A percentile compares a stretch with the other conserved stretches of the same genome.
Evolutionary conservation across 2,329 filamentous ascomycete species (phyloP).

Genomic region (Cladophialophora immunda): DNA sequence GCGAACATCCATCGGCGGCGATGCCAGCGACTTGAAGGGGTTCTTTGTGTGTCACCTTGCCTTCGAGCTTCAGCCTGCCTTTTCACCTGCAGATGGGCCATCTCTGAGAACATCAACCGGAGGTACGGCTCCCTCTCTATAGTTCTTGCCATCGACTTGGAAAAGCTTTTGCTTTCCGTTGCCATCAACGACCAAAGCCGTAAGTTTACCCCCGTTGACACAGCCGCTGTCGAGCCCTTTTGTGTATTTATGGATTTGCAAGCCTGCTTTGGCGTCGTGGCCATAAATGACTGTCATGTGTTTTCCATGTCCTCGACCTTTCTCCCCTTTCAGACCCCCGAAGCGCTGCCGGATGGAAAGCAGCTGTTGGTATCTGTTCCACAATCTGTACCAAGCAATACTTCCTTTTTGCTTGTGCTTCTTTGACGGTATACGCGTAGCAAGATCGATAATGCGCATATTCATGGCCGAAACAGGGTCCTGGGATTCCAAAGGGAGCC

Average conservation of each 20-base stretch:
- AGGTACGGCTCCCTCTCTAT: conserved; percentile 11
- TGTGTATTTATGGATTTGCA: conserved; percentile 73
- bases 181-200: conserved; percentile 77
- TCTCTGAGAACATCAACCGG: conserved; percentile 27
- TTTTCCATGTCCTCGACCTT: conserved; percentile 16
- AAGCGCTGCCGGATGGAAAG: conserved; percentile 35
- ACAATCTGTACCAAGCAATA: conserved; percentile 72
- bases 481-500: conserved; percentile 72
- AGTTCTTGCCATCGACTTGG: conserved; percentile 51
- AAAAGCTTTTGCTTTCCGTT: conserved; percentile 53
- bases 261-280: conserved; percentile 79
- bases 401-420: conserved; percentile 60
- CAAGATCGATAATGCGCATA: conserved; percentile 80
- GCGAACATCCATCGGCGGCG: not conserved
- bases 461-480: conserved; percentile 88
- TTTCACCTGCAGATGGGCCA: conserved; percentile 15
- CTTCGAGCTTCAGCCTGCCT: not conserved
- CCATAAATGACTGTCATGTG: conserved; percentile 80
- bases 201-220: conserved; percentile 76
- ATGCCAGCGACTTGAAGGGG: not conserved
- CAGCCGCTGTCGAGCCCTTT: conserved; percentile 89
- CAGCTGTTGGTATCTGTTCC: conserved; percentile 58
- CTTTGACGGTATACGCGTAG: conserved; percentile 63
- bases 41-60: not conserved
- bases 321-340: not conserved